Evolutionary conservation across 805 yeast species (phyloP), one percentile per base, ranked within the genome.

Genomic region (Wickerhamomyces subpelliculosus): DNA sequence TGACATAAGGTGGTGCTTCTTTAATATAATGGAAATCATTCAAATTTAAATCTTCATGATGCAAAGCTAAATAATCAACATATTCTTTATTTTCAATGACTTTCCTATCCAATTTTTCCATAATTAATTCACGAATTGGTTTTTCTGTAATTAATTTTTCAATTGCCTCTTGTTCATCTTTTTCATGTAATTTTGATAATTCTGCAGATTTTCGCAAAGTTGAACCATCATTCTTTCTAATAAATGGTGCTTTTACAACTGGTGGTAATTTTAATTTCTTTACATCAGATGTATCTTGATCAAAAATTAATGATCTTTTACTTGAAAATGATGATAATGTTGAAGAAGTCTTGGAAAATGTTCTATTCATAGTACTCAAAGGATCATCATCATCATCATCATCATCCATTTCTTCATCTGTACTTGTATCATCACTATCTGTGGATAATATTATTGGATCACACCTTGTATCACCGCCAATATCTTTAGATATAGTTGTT

Each of bases 1-100:
- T 35, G 12, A 38, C 22, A 33, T 36, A 36, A 10, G 8, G 11
- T 9, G 48, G 48, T 14, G 11, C 14, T 4, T 30, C 34, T 5
- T 27, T 38, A 11, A 42, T 17, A 9, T 29, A 33, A n/a, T 35
- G 34, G 12, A 42, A 40, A 20, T 46, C 50, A 12, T 40, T 24
- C 18, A 44, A 5, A n/a, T 27, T 32, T 16, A 29, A 14, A 2
- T 24, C 17, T 2, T 38, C 34, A 21, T 36, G 20, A 8, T 34
- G 18, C 1, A 20, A 6, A 1, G 25, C 13, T 4, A 44, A 27
- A 17, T 23, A 42, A 2, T 33, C 32, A 21, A 46, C 38, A 24
- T 41, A 44, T 4, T 32, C 37, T 14, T 24, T 13, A 21, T 40
- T 31, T 9, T 34, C 26, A 5, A 27, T 16, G 2, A 40, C 48